These are phyloP conservation scores for Colletotrichum sublineola DNA, from an alignment of 2,329 filamentous ascomycete species.

Conservation along the genomic window DNA sequence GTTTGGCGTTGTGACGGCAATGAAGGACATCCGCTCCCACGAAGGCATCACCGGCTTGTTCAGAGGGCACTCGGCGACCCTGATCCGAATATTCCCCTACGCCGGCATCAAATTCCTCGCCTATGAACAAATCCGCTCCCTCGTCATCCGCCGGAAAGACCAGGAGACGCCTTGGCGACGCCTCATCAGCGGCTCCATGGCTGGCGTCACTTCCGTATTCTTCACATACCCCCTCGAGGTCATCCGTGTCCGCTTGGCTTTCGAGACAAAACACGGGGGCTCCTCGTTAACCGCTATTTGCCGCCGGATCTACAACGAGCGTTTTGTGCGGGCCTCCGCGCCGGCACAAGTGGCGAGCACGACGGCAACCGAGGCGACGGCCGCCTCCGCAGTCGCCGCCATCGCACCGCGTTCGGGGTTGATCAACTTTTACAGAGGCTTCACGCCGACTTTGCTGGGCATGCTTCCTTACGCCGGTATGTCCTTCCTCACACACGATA, in stretches of 20 bases:
- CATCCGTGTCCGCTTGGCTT: slow-evolving; percentile 90
- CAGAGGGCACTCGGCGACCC: slow-evolving; percentile 92
- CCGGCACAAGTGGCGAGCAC: slow-evolving; percentile 53
- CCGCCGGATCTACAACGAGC: slow-evolving; percentile 87
- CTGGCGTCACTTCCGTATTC: slow-evolving; percentile 92
- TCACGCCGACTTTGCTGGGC: slow-evolving; percentile 88
- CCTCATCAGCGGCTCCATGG: slow-evolving; percentile 78
- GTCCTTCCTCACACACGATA: slow-evolving; percentile 96
- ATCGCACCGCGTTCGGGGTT: slow-evolving; percentile 76
- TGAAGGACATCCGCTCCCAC: slow-evolving; percentile 83
- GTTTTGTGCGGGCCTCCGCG: slow-evolving; percentile 56
- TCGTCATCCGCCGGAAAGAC: slow-evolving; percentile 77
- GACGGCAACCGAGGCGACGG: slow-evolving; percentile 58
- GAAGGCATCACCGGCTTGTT: slow-evolving; percentile 85
- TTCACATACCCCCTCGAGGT: slow-evolving; percentile 97
- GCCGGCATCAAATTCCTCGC: slow-evolving; percentile 98
- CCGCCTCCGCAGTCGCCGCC: slow-evolving; percentile 56
- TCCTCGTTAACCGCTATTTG: slow-evolving; percentile 83
- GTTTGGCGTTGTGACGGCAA: slow-evolving; percentile 84
- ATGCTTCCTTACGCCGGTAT: slow-evolving; percentile 98
- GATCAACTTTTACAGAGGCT: slow-evolving; percentile 94
- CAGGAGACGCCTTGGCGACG: slow-evolving; percentile 87
- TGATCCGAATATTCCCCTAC: slow-evolving; percentile 96
- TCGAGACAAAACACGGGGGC: slow-evolving; percentile 86
- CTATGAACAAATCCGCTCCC: slow-evolving; percentile 92